Conservation (phyloP, 2,329 filamentous ascomycete species). For the Iodosphaeria phyllophila region DNA sequence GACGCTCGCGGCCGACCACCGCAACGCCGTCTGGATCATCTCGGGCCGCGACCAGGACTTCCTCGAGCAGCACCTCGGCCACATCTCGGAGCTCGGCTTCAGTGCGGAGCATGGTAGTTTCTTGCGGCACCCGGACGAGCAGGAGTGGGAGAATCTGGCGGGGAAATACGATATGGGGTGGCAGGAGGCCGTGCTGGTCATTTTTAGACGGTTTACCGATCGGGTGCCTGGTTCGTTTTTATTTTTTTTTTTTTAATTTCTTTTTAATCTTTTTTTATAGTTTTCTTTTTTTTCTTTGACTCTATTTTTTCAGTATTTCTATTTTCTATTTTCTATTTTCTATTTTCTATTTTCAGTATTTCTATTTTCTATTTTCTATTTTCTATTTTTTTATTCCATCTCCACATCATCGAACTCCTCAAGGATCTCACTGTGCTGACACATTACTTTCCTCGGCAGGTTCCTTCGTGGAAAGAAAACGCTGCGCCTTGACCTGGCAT, state of each 20-base stretch:
- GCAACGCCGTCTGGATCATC: constrained; percentile 95
- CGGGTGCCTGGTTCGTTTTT: constrained; percentile 51
- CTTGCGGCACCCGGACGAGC: constrained; percentile 59
- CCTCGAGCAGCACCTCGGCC: constrained; percentile 77
- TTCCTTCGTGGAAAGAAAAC: constrained; percentile 86
- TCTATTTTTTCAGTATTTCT: background rate
- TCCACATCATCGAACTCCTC: no score
- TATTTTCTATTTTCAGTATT: background rate
- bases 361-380: background rate
- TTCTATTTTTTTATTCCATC: no score
- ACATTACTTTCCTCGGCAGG: no score
- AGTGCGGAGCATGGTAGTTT: constrained; percentile 96
- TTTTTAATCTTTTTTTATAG: background rate
- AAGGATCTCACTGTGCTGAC: no score
- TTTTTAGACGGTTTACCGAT: constrained; percentile 81
- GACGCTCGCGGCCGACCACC: constrained; percentile 57
- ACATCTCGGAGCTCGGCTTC: constrained; percentile 76
- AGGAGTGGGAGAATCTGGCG: constrained; percentile 76
- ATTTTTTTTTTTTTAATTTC: background rate
- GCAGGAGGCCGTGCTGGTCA: constrained; percentile 67
- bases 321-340: background rate
- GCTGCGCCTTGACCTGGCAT: constrained; percentile 91
- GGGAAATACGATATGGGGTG: constrained; percentile 80
- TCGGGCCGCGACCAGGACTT: constrained; percentile 88
- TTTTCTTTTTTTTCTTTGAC: background rate